Conservation (phyloP, 2,329 filamentous ascomycete species). For the Westerdykella aurantiaca region DNA sequence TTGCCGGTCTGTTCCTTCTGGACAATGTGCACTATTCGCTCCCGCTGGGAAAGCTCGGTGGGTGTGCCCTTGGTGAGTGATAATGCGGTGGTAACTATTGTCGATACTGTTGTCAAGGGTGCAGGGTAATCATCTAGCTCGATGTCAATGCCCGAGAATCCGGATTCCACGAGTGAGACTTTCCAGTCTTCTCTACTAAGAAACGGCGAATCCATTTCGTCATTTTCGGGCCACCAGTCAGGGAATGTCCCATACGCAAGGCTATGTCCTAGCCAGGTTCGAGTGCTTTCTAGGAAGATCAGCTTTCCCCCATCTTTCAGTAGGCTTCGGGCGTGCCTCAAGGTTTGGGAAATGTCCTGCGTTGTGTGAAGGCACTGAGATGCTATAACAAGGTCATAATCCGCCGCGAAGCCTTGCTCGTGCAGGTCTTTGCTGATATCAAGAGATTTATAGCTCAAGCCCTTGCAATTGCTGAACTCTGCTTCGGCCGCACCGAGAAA, state of each 20-base stretch:
- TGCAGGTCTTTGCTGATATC: conserved; percentile 12
- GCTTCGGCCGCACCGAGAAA: conserved; percentile 6
- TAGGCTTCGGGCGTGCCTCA: conserved; percentile 19
- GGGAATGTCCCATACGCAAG: conserved; percentile 6
- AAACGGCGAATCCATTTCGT: conserved; percentile 1
- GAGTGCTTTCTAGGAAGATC: conserved; percentile 12
- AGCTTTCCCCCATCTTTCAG: conserved; percentile 40
- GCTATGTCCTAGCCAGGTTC: background rate
- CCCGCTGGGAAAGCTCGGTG: background rate
- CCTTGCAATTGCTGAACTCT: conserved; percentile 1
- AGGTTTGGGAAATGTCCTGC: conserved; percentile 7
- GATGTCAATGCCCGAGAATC: conserved; percentile 22
- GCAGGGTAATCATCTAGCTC: conserved; percentile 14
- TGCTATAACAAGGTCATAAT: conserved; percentile 17
- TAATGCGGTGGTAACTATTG: conserved; percentile 1
- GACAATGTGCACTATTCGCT: background rate
- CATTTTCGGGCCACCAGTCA: background rate
- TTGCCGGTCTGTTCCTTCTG: background rate
- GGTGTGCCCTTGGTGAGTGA: no score
- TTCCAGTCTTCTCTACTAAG: conserved; percentile 28
- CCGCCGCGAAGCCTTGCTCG: conserved; percentile 7
- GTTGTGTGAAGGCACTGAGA: conserved; percentile 12
- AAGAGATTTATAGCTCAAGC: conserved; percentile 6
- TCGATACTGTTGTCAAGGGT: background rate
- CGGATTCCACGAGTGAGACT: conserved; percentile 12